Percentiles rank a stretch among this genome's conserved stretches.
Conservation (phyloP, 352 stramenopile genomes). For the Phytophthora fragariae region DNA sequence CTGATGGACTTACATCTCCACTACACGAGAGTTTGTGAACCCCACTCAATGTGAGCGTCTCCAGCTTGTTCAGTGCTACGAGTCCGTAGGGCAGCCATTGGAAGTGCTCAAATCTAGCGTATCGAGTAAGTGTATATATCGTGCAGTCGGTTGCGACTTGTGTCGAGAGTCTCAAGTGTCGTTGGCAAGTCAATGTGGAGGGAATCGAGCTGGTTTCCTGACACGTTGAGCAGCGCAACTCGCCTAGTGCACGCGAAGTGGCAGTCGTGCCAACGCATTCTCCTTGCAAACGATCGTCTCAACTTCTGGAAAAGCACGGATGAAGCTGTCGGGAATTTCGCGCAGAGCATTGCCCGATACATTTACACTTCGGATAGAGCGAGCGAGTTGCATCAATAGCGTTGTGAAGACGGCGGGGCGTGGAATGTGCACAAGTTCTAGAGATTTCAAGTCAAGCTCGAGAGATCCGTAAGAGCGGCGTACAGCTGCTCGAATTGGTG, state of each 20-base stretch:
- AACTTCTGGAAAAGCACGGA: constrained; percentile 57
- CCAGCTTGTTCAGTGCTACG: constrained; percentile 49
- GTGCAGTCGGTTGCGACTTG: constrained; percentile 63
- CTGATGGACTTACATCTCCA: constrained; percentile 37
- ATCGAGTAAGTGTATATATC: constrained; percentile 51
- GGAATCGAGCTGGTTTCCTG: constrained; percentile 65
- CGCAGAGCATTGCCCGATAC: constrained; percentile 74
- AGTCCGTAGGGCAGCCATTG: constrained; percentile 62
- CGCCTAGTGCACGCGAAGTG: constrained; percentile 33
- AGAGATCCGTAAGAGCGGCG: constrained; percentile 61
- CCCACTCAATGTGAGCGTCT: constrained; percentile 48
- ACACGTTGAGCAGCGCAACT: constrained; percentile 53
- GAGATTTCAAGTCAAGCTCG: constrained; percentile 67
- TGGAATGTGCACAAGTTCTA: constrained; percentile 72
- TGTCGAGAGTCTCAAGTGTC: constrained; percentile 45
- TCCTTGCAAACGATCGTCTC: constrained; percentile 70
- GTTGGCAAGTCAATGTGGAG: constrained; percentile 52
- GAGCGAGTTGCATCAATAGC: constrained; percentile 69
- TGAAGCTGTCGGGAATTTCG: constrained; percentile 58
- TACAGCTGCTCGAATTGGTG: constrained; percentile 48
- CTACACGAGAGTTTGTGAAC: no score
- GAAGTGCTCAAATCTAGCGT: constrained; percentile 71
- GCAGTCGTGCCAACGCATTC: constrained; percentile 59
- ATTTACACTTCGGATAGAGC: constrained; percentile 67
- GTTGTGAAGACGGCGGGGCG: constrained; percentile 59